Base-by-base conservation (phyloP, 176 grass and related monocot genomes). In the Luzula sylvatica region DNA sequence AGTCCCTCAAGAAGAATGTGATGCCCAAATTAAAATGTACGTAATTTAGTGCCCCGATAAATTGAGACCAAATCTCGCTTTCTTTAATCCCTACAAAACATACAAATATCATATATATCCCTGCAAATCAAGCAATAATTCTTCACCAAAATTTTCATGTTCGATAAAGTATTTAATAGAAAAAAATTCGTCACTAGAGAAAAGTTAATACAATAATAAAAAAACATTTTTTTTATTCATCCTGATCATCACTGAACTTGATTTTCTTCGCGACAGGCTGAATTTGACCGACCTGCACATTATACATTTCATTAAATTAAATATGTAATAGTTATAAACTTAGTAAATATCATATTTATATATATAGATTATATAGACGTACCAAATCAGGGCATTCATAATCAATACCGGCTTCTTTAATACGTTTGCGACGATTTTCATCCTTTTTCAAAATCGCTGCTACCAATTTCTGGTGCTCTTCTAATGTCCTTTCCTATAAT, bases 321-420 rank as follows among this genome's bases (percentile, higher is more conserved):
- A 35, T 7, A 35, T 7, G 30, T 35, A 9, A 35, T 7, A 35
- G 1, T 7, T 9, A 35, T 35, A 35, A 35, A 35, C 9, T 9
- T 35, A 15, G 20, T 7, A 39, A 38, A 15, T 7, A 25, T 18
- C 27, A 40, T 24, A 52, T 15, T 40, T 38, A 25, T 15, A 50
- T 30, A 70, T 44, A 22, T 40, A 38, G 19, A 16, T 32, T 5
- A 71, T 50, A 35, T 69, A 53, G 21, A 82, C 81, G 78, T 89
- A 96, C 92, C 61, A 96, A 63, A 46, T 73, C 15, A 58, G 92
- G 81, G 50, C 92, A 89, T 65, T 86, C 78, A 9, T 86, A 86
- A 35, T 89, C 78, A 65, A 96, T 82, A 42, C 85, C 81, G 20
- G 71, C 85, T 76, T 55, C 77, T 42, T 74, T 77, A 65, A 96